Evolutionary conservation across 495 filamentous ascomycete species (phyloP), one percentile per base, ranked within the genome.

Genomic region (Aspergillus sparsus): DNA sequence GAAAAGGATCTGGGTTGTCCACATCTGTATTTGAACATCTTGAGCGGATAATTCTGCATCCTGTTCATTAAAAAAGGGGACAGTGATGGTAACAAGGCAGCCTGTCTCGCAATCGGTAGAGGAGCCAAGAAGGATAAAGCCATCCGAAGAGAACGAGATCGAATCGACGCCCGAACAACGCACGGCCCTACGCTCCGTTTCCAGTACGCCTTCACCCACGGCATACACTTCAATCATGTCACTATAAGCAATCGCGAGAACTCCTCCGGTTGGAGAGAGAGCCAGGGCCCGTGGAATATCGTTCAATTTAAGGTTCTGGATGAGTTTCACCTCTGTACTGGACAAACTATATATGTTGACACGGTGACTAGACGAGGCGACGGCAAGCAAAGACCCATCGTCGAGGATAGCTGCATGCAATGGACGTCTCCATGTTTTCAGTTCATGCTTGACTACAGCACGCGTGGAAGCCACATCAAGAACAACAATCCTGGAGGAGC

Each of bases 1-100:
- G 51, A 95, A 95, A 0, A 95, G 75, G 32, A 95, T 92, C 42
- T 93, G 92, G 1, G 90, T 92, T 45, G 91, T 95, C 91, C 91
- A 95, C 66, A 93, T 79, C 7, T 86, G 86, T 66, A 87, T 89
- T 41, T 93, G 81, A 55, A 86, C 79, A 60, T 90, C 87, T 47
- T 83, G 78, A 27, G 74, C 72, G 9, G 84, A 83, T n/a, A 70
- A 61, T 47, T 79, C 76, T 10, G 64, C 67, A 15, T 70, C 74
- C 21, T 74, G 71, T 55, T 81, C 80, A 7, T 76, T 73, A 66
- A 91, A 91, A 66, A 92, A 93, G 9, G 91, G 91, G 6, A 90
- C 90, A 0, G 89, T 89, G 13, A 95, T 80, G 57, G 91, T 84
- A 12, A 94, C 89, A 0, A 91, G 89, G 62, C 84, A 87, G 18